Conservation (phyloP, 1,284 basidiomycete genomes). For the Phlebopus sp. region DNA sequence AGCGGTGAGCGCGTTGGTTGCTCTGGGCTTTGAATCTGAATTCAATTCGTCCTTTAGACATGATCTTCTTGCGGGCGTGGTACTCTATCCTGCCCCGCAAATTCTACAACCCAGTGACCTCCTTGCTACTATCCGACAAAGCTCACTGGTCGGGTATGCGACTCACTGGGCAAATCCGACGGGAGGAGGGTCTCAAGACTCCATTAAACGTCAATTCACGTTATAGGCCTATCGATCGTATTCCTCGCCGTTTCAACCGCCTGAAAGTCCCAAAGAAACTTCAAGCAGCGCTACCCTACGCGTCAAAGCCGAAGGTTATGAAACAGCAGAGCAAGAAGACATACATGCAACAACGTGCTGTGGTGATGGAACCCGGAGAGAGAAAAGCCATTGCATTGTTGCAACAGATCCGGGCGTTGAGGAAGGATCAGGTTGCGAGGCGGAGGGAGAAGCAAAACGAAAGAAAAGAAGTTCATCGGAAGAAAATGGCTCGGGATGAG, state of each 20-base stretch:
- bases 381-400: slow-evolving; percentile 89
- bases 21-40: slow-evolving; percentile 1
- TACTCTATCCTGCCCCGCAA: slow-evolving; percentile 93
- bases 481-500: slow-evolving; percentile 73
- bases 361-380: slow-evolving; percentile 94
- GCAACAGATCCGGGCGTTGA: slow-evolving; percentile 91
- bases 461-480: slow-evolving; percentile 58
- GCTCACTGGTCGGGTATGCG: slow-evolving; percentile 89
- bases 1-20: slow-evolving; percentile 59
- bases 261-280: slow-evolving; percentile 88
- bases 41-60: slow-evolving; percentile 52
- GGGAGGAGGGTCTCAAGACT: slow-evolving; percentile 81
- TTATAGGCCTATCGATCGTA: slow-evolving; percentile 83
- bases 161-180: slow-evolving; percentile 88
- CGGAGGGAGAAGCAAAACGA: slow-evolving; percentile 84
- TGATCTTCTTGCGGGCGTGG: slow-evolving; percentile 96
- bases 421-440: slow-evolving; percentile 81
- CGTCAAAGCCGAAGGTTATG: slow-evolving; percentile 88
- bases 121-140: slow-evolving; percentile 82
- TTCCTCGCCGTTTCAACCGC: slow-evolving; percentile 86
- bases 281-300: slow-evolving; percentile 87
- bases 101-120: slow-evolving; percentile 97
- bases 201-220: slow-evolving; percentile 83
- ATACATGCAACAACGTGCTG: slow-evolving; percentile 90
- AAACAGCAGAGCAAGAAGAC: slow-evolving; percentile 72